A percentile compares a stretch with the other conserved stretches of the same genome.
Evolutionary conservation across 108 stramenopile genomes (phyloP).

Genomic region (Pseudonitzschia multistriata): DNA sequence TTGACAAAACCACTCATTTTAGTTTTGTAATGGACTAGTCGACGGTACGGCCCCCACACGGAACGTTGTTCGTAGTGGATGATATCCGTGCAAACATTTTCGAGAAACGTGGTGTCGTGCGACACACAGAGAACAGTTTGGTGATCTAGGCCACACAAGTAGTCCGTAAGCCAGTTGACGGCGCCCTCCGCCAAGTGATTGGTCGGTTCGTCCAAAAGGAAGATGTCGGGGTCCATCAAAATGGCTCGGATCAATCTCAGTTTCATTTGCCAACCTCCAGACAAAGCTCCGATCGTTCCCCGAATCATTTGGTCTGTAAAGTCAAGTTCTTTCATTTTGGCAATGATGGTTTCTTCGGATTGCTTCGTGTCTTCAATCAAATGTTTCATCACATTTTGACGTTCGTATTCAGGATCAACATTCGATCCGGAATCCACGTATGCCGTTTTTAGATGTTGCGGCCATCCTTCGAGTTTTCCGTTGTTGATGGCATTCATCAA

Average conservation of each 20-base stretch:
- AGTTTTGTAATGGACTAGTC: constrained; percentile 91
- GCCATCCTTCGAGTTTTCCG: constrained; percentile 98
- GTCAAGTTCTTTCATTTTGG: constrained; percentile 73
- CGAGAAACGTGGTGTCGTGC: constrained; percentile 94
- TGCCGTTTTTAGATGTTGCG: constrained; percentile 82
- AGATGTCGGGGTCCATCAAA: constrained; percentile 88
- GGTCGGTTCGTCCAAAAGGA: constrained; percentile 90
- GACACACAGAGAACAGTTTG: constrained; percentile 89
- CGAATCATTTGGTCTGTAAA: constrained; percentile 86
- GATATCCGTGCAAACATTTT: constrained; percentile 89
- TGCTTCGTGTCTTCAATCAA: constrained; percentile 46
- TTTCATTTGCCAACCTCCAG: constrained; percentile 99
- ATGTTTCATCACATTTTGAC: constrained; percentile 62
- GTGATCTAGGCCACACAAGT: constrained; percentile 64
- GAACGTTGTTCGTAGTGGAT: constrained; percentile 93
- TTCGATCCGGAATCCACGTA: constrained; percentile 94
- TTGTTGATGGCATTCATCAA: constrained; percentile 96
- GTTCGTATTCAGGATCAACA: constrained; percentile 90
- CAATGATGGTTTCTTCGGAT: constrained; percentile 71
- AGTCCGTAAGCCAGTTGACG: constrained; percentile 88
- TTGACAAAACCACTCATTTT: constrained; percentile 89
- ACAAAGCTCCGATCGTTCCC: constrained; percentile 89
- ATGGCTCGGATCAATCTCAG: constrained; percentile 76
- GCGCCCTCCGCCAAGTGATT: constrained; percentile 85
- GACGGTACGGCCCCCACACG: constrained; percentile 86